phyloP scores from a whole-genome alignment of 106 monocot species.

The Apostasia shenzhenica region DNA sequence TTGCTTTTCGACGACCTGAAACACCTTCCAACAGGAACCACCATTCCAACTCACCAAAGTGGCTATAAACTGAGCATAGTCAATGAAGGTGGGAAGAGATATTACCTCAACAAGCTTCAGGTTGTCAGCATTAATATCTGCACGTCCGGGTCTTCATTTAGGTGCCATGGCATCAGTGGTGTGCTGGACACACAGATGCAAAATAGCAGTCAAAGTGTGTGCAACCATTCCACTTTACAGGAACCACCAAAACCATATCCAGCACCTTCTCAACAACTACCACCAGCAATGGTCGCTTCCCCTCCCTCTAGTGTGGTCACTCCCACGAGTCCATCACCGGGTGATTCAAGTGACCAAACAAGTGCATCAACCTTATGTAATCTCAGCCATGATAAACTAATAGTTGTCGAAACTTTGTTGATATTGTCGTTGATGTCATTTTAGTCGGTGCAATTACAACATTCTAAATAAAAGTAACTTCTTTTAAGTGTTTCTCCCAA shows the following conservation, averaged over 20 bases:
- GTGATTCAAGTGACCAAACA: background rate
- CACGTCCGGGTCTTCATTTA: conserved; percentile 22
- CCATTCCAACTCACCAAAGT: conserved; percentile 30
- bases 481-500: background rate
- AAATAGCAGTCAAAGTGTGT: background rate
- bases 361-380: conserved; percentile 2
- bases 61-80: conserved; percentile 17
- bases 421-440: background rate
- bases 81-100: conserved; percentile 13
- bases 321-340: conserved; percentile 7
- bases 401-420: background rate
- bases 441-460: background rate
- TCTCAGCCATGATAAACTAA: background rate
- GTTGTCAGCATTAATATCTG: conserved; percentile 30
- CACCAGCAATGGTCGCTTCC: background rate
- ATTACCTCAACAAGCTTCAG: conserved; percentile 39
- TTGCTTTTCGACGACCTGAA: conserved; percentile 29
- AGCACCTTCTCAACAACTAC: background rate
- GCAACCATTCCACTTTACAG: background rate
- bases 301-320: background rate
- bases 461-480: background rate
- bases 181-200: conserved; percentile 9
- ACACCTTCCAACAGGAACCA: conserved; percentile 31
- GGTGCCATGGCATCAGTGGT: conserved; percentile 57
- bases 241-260: conserved; percentile 10